Base-by-base conservation (phyloP, 371 early-diverging fungal genomes). In the Apophysomyces ossiformis region DNA sequence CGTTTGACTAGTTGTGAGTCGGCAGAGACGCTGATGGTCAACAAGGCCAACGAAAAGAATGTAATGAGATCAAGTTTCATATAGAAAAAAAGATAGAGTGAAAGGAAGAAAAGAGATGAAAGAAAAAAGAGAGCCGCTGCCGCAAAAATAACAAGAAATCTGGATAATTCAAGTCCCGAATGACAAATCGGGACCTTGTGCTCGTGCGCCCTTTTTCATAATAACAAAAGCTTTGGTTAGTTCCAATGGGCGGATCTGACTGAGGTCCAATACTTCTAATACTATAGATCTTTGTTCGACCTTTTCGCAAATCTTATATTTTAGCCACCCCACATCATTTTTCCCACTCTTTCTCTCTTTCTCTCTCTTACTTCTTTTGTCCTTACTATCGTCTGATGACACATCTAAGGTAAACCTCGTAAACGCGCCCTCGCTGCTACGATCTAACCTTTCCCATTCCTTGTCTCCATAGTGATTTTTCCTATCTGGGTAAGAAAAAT, bases 401-500 rank as follows among this genome's bases (percentile, higher is more conserved):
- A 7, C 79, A 78, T 65, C 68, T 78, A 36, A 78, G 76, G 79
- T 73, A 78, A 44, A 59, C 8, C 37, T 32, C 0, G 35, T 46
- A 38, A 61, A 35, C 21, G 21, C 21, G 41, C 13, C 13, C 4
- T 41, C 13, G 41, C 4, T 41, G 41, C 41, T 41, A 26, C 2
- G 32, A 26, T 26, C 18, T 60, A 21, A 54, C 37, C 41, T n/a
- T 32, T 62, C 32, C 54, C 7, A 41, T 16, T 50, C 37, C 50
- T 35, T 46, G 47, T 39, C 36, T 11, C 21, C 18, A 15, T 21
- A 80, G 81, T 70, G 81, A 80, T 70, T 77, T 77, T 54, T 77
- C 81, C 35, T 80, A 77, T 65, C 60, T 80, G 37, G 71, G 81
- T 75, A 80, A 18, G n/a, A 16, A 43, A 8, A 59, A 38, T 58